Evolutionary conservation across 768 basidiomycete genomes (phyloP), one percentile per base, ranked within the genome.

Genomic region (Suillus occidentalis): DNA sequence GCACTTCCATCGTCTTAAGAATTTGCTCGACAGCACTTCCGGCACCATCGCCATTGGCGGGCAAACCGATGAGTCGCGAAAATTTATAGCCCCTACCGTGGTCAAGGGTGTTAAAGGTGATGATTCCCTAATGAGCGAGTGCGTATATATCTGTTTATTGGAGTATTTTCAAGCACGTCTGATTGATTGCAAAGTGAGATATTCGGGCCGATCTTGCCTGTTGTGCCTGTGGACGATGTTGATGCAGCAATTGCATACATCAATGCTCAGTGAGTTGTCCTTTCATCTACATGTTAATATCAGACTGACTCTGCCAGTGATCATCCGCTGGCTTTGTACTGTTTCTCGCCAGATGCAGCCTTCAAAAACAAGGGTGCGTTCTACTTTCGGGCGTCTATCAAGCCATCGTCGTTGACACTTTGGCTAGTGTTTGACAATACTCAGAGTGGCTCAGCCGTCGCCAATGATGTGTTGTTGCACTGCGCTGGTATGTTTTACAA

Each of bases 101-200:
- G 86, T 95, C 16, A 83, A 76, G 43, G 83, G 89, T 65, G 87
- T 94, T 3, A 74, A 78, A 42, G 70, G 66, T 0, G 85, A 85
- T 62, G 94, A 95, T 75, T 83, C 89, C 0, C 75, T 94, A 66
- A 91, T 95, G 90, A 81, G 82, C 72, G 88, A 91, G 91, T 90
- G 69, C 59, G 88, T 80, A 3, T n/a, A 52, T 20, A 53, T 60
- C 9, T 25, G 16, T 65, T 7, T 25, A 16, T 66, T 49, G 6
- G 20, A 18, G 39, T 16, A 60, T 67, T 4, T 36, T 57, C 28
- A 25, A 42, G 6, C 13, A 28, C n/a, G 68, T n/a, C 42, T 58
- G 37, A 50, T n/a, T 9, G 16, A 5, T 6, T 53, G 20, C 50
- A 0, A 67, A 93, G 92, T 65, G 94, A 95, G 71, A 82, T 95